These are phyloP conservation scores for Ophiocordyceps polyrhachis-furcata DNA, from an alignment of 2,329 filamentous ascomycete genomes.

Conservation along the genomic window DNA sequence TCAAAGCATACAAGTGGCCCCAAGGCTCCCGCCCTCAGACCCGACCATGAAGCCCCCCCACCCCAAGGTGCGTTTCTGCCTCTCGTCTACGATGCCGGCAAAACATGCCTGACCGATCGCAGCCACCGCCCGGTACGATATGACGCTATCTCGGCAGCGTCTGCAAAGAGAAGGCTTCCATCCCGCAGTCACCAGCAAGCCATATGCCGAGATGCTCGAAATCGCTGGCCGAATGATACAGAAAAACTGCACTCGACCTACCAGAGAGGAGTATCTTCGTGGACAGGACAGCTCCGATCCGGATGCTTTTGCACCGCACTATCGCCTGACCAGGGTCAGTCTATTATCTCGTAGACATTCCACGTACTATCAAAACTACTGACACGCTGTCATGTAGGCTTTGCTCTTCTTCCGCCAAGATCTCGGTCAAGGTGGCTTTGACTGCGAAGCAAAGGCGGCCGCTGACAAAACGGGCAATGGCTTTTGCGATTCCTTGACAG, in stretches of 20 bases:
- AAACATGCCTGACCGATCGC: not conserved
- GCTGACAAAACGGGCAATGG: not conserved
- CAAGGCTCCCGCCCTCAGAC: not conserved
- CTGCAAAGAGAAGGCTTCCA: slow-evolving; percentile 5
- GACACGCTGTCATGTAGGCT: not conserved
- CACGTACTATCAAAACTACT: not conserved
- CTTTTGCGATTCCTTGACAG: slow-evolving; percentile 1
- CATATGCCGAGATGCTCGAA: slow-evolving; percentile 1
- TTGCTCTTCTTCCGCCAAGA: slow-evolving; percentile 4
- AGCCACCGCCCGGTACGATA: slow-evolving; percentile 3
- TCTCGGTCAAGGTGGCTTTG: not conserved
- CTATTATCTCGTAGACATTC: not conserved
- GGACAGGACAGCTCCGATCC: not conserved
- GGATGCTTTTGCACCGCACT: not conserved
- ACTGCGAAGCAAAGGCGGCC: not conserved
- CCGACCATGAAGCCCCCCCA: not conserved
- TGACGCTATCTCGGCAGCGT: slow-evolving; percentile 3
- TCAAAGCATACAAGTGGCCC: not conserved
- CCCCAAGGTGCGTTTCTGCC: too few relatives aligned
- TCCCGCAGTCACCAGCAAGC: slow-evolving; percentile 4
- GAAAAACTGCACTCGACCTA: not conserved
- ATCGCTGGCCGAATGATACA: not conserved
- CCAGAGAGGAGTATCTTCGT: not conserved
- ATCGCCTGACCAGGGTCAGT: slow-evolving; percentile 3
- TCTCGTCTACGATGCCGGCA: too few relatives aligned